Percentiles rank a stretch among this genome's conserved stretches.
phyloP scores from a whole-genome alignment of 345 rosid species.

The Rubroshorea leprosula region DNA sequence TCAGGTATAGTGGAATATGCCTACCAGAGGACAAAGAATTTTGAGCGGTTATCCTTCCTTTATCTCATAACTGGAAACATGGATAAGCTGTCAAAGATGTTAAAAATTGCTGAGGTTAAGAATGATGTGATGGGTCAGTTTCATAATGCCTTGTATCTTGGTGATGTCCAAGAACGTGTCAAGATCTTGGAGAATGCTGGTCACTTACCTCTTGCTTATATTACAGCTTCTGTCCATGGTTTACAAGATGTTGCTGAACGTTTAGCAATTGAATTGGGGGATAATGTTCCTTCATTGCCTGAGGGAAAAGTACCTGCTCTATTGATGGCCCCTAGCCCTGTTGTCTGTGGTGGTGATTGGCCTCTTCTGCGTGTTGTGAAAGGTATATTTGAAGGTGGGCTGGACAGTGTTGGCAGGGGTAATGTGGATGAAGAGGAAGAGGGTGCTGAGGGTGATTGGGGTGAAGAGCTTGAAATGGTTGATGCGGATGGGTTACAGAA shows the following conservation, averaged over 20 bases:
- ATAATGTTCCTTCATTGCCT: slow-evolving; percentile 60
- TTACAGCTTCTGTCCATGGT: slow-evolving; percentile 81
- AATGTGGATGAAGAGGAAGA: slow-evolving; percentile 63
- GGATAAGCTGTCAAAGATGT: slow-evolving; percentile 84
- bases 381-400: slow-evolving; percentile 92
- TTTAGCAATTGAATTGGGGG: slow-evolving; percentile 67
- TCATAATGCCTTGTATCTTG: slow-evolving; percentile 80
- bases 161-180: slow-evolving; percentile 84
- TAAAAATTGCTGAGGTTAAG: slow-evolving; percentile 90
- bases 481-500: slow-evolving; percentile 62
- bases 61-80: slow-evolving; percentile 83
- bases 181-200: slow-evolving; percentile 86
- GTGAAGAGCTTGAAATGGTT: slow-evolving; percentile 67
- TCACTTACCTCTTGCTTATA: slow-evolving; percentile 82
- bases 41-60: slow-evolving; percentile 89
- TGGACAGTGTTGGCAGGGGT: slow-evolving; percentile 48
- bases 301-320: slow-evolving; percentile 67
- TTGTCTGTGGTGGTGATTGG: slow-evolving; percentile 89
- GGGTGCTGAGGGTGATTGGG: slow-evolving; percentile 77
- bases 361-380: slow-evolving; percentile 89
- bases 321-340: slow-evolving; percentile 70
- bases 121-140: slow-evolving; percentile 97
- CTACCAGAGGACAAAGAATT: slow-evolving; percentile 90
- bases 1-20: slow-evolving; percentile 88
- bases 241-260: slow-evolving; percentile 66